These are phyloP conservation scores for Lepidium africanum DNA, from an alignment of 345 rosid species.

Conservation along the genomic window DNA sequence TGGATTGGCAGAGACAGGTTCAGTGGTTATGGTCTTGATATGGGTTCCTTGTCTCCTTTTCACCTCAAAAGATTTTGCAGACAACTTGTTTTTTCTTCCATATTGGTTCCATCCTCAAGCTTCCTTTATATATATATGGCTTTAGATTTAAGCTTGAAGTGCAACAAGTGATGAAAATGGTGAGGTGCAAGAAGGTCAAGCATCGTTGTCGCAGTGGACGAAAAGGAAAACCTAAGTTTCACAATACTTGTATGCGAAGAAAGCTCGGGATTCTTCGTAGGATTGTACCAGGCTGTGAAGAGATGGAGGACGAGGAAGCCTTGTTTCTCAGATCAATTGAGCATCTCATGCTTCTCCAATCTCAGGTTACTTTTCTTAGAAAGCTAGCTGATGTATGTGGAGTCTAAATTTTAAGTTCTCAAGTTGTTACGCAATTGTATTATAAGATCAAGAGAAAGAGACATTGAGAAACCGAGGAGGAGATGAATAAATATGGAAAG, in stretches of 20 bases:
- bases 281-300: constrained; percentile 41
- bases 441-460: not conserved
- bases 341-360: constrained; percentile 37
- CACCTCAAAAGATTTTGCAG: constrained; percentile 10
- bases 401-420: constrained; percentile 22
- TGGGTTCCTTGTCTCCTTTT: constrained; percentile 23
- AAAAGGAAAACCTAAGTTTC: constrained; percentile 28
- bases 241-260: constrained; percentile 19
- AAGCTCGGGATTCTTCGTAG: constrained; percentile 32
- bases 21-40: constrained; percentile 24
- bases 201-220: constrained; percentile 8
- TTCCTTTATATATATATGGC: not conserved
- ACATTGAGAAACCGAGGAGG: not conserved
- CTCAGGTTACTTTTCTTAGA: constrained; percentile 36
- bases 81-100: constrained; percentile 26
- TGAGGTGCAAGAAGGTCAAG: constrained; percentile 12
- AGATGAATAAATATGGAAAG: not conserved
- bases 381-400: constrained; percentile 31
- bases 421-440: constrained; percentile 1
- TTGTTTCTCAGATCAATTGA: constrained; percentile 42
- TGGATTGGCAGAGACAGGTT: constrained; percentile 21
- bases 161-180: constrained; percentile 4
- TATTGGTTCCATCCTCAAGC: constrained; percentile 24
- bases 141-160: not conserved
- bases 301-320: constrained; percentile 32